phyloP scores from a whole-genome alignment of 2,329 filamentous ascomycete species.

The Aspergillus fructus region DNA sequence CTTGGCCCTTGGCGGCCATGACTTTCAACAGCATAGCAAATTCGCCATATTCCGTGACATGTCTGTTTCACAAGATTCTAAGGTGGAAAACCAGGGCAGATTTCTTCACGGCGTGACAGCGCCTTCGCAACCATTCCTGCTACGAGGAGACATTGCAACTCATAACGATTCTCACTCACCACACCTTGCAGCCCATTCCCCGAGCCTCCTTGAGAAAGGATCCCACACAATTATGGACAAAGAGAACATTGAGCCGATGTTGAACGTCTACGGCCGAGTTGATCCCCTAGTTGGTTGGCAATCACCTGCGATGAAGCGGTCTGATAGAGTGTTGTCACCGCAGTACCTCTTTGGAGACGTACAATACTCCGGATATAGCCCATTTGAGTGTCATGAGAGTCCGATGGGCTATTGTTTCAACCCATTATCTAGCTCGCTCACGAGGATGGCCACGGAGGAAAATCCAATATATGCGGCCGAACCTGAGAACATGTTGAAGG shows the following conservation, averaged over 20 bases:
- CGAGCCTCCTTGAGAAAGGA: constrained; percentile 11
- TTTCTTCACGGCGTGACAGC: constrained; percentile 14
- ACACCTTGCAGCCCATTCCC: constrained; percentile 12
- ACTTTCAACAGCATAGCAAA: constrained; percentile 27
- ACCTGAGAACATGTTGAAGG: constrained; percentile 11
- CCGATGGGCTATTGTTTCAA: constrained; percentile 32
- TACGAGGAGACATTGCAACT: constrained; percentile 15
- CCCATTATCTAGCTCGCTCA: constrained; percentile 31
- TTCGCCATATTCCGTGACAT: constrained; percentile 42
- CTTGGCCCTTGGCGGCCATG: constrained; percentile 30
- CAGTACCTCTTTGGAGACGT: constrained; percentile 28
- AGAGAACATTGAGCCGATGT: constrained; percentile 40
- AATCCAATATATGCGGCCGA: constrained; percentile 22
- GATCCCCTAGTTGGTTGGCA: constrained; percentile 26
- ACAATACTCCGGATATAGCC: constrained; percentile 21
- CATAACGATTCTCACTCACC: constrained; percentile 16
- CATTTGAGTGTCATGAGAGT: constrained; percentile 26
- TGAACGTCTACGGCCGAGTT: constrained; percentile 25
- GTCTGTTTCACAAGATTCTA: constrained; percentile 9
- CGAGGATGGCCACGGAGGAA: constrained; percentile 22
- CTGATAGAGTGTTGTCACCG: constrained; percentile 23
- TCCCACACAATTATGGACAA: constrained; percentile 24
- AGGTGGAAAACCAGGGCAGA: constrained; percentile 13
- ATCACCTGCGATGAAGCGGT: constrained; percentile 24
- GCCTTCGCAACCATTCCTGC: constrained; percentile 23